Conservation (phyloP, 352 stramenopile genomes). For the Pythium aphanidermatum region DNA sequence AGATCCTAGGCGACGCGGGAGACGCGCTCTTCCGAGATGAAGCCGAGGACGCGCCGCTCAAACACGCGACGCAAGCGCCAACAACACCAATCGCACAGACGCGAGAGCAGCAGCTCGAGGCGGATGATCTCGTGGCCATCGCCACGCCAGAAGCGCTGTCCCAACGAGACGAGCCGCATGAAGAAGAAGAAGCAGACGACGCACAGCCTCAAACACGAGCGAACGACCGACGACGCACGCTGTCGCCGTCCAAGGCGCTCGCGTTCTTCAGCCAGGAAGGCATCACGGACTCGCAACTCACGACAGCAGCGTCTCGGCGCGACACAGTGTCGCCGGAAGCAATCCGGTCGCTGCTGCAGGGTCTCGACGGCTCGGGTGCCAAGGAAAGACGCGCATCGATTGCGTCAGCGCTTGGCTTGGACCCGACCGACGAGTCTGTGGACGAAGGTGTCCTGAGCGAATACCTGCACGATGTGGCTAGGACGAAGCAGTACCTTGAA, state of each 20-base stretch:
- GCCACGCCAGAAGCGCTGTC: constrained; percentile 27
- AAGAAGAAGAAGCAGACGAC: background rate
- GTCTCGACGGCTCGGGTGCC: constrained; percentile 3
- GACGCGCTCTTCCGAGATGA: background rate
- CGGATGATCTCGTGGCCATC: constrained; percentile 18
- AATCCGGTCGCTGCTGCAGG: constrained; percentile 20
- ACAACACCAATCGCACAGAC: background rate
- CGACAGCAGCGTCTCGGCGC: constrained; percentile 11
- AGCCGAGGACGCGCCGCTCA: background rate
- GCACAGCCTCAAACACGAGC: background rate
- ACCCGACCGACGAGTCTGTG: background rate
- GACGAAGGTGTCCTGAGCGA: constrained; percentile 11
- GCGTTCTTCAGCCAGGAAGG: constrained; percentile 21
- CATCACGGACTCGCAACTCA: constrained; percentile 7
- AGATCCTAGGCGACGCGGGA: constrained; percentile 38
- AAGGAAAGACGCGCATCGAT: constrained; percentile 6
- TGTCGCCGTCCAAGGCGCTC: constrained; percentile 41
- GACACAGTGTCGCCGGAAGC: constrained; percentile 27
- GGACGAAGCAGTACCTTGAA: constrained; percentile 16
- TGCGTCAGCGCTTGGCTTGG: background rate
- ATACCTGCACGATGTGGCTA: constrained; percentile 3
- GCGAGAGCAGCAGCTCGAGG: background rate
- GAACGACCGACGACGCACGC: constrained; percentile 18
- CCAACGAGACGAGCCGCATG: constrained; percentile 1
- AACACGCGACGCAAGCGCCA: background rate